These are phyloP conservation scores for Uronychia binucleata DNA, from an alignment of 73 alveolate species.

Conservation along the genomic window DNA sequence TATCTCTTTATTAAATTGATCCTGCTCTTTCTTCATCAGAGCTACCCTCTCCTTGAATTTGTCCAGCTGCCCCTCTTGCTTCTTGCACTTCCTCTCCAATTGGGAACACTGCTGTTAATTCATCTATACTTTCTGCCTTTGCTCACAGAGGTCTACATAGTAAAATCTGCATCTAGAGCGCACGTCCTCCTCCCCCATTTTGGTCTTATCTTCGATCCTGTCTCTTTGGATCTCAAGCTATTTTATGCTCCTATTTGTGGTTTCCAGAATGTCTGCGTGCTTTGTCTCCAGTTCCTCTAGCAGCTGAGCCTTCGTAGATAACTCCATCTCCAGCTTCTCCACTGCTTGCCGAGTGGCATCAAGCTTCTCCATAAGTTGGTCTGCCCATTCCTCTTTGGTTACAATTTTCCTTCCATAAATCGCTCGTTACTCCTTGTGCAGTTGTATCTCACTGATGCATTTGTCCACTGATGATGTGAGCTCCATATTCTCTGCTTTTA, in stretches of 20 bases:
- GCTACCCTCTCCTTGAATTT: background rate
- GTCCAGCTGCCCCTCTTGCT: background rate
- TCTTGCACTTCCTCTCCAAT: background rate
- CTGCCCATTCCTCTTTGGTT: background rate
- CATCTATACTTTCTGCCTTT: background rate
- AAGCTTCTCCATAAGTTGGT: background rate
- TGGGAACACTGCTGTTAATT: too few relatives aligned
- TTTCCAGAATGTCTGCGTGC: background rate
- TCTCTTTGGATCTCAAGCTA: background rate
- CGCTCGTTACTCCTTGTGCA: too few relatives aligned
- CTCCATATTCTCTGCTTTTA: background rate
- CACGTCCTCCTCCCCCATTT: background rate
- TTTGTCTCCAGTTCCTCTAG: background rate
- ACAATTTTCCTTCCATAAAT: background rate
- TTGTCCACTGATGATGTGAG: background rate
- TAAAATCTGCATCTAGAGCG: background rate
- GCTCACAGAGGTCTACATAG: background rate
- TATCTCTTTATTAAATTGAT: background rate
- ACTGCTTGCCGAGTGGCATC: background rate
- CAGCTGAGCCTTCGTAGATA: background rate
- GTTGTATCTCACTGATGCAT: background rate
- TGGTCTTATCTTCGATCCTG: background rate
- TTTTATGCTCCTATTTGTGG: background rate
- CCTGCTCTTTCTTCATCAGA: background rate
- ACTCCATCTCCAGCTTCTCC: background rate